These are phyloP conservation scores for Asterella californica DNA, from an alignment of 225 moss, liverwort and hornwort species.

Conservation along the genomic window DNA sequence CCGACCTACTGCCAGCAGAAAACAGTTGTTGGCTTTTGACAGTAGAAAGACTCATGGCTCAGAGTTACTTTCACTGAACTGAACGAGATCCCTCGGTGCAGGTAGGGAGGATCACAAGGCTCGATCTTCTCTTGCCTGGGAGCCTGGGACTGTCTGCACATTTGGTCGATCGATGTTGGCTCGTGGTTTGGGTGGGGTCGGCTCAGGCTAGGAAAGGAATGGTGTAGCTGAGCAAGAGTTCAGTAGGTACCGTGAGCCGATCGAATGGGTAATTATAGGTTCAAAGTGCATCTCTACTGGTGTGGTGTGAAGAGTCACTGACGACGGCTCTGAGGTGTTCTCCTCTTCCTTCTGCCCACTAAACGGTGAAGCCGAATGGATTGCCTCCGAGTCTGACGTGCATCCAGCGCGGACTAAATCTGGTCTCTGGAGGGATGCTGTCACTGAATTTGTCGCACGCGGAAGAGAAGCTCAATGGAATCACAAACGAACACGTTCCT, in stretches of 20 bases:
- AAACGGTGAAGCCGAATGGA: background rate
- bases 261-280: background rate
- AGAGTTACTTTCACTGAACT: too few species aligned
- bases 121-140: too few species aligned
- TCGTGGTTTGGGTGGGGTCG: too few species aligned
- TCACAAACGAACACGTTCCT: background rate
- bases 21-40: too few species aligned
- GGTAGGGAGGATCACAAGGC: too few species aligned
- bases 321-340: background rate
- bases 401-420: background rate
- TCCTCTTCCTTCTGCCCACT: background rate
- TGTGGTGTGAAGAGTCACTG: too few species aligned
- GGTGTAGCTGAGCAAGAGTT: background rate
- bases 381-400: background rate
- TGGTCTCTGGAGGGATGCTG: background rate
- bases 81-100: too few species aligned
- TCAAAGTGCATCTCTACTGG: background rate
- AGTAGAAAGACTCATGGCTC: too few species aligned
- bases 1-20: too few species aligned
- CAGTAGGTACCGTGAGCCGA: background rate
- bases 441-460: background rate
- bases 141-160: too few species aligned
- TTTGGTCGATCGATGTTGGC: too few species aligned
- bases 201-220: too few species aligned
- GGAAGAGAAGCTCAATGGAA: background rate